Evolutionary conservation across 1,284 basidiomycete species (phyloP), one percentile per base, ranked within the genome.

Genomic region (Ganoderma boninense): DNA sequence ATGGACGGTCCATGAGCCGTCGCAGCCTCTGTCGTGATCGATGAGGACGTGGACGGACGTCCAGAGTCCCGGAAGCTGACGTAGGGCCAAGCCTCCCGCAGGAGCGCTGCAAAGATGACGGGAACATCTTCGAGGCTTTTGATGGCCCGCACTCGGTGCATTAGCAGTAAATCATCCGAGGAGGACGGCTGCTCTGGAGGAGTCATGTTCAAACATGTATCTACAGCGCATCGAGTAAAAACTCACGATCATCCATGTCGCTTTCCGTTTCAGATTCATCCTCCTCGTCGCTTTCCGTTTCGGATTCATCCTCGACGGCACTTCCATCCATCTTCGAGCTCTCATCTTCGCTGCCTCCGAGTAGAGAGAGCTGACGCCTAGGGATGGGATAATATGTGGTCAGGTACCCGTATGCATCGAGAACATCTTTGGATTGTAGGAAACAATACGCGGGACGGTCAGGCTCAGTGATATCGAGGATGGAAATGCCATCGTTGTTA

Each of bases 381-480:
- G 8, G 11, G 23, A 54, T 18, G 18, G 54, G 32, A 68, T 82
- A 80, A 67, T 83, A 83, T 0, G 29, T 35, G 13, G 76, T 71
- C 5, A 79, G 63, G 73, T 85, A 84, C 11, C 75, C 67, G 35
- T 69, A 67, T 13, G 81, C 80, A 20, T 78, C 68, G 32, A 81
- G 71, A 29, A 78, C 38, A 32, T n/a, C 79, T 14, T 56, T 29
- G 26, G 32, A 18, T 4, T 42, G 71, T 20, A 78, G 70, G 71
- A 82, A 83, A 69, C 80, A 82, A 67, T 82, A 84, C 0, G 79
- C 66, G 2, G 82, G 81, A 46, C 78, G 71, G 14, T 71, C 60
- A 0, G 82, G 82, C 68, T 83, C 78, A 1, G 83, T 83, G 29
- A 85, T 74, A 68, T 86, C 85, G 43, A 85, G 75, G 43, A 85